Conservation (phyloP, 1,284 basidiomycete species). For the Naganishia cerealis region DNA sequence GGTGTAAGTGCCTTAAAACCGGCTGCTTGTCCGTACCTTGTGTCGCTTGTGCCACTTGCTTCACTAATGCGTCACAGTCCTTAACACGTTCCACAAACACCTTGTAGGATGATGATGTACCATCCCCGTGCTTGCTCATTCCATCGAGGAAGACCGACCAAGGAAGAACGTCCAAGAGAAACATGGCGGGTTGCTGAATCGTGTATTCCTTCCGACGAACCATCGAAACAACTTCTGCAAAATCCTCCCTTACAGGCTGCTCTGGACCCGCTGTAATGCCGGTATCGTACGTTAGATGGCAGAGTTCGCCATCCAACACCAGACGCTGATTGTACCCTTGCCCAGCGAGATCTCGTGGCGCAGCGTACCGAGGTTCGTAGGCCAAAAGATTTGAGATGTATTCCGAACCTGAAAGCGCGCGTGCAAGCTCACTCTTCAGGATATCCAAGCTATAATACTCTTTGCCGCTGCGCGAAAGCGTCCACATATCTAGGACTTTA, state of each 20-base stretch:
- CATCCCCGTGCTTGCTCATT: conserved; percentile 3
- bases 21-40: conserved; percentile 27
- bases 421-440: conserved; percentile 38
- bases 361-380: conserved; percentile 13
- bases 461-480: conserved; percentile 46
- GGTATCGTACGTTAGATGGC: conserved; percentile 39
- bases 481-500: conserved; percentile 33
- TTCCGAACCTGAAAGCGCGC: conserved; percentile 3
- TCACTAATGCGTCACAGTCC: conserved; percentile 37
- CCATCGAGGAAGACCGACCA: conserved; percentile 40
- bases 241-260: conserved; percentile 44
- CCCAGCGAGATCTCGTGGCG: neutral
- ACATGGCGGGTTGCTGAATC: conserved; percentile 44
- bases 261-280: neutral
- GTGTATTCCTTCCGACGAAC: conserved; percentile 37
- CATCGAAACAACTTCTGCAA: conserved; percentile 43
- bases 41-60: conserved; percentile 18
- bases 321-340: conserved; percentile 40
- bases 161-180: conserved; percentile 46
- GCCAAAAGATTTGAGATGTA: conserved; percentile 6
- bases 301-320: conserved; percentile 52
- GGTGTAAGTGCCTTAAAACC: conserved; percentile 41
- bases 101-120: conserved; percentile 27
- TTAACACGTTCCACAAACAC: conserved; percentile 40
- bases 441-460: conserved; percentile 41